Evolutionary conservation across 1,284 basidiomycete species (phyloP).

Genomic region (Ceratobasidium sp.): DNA sequence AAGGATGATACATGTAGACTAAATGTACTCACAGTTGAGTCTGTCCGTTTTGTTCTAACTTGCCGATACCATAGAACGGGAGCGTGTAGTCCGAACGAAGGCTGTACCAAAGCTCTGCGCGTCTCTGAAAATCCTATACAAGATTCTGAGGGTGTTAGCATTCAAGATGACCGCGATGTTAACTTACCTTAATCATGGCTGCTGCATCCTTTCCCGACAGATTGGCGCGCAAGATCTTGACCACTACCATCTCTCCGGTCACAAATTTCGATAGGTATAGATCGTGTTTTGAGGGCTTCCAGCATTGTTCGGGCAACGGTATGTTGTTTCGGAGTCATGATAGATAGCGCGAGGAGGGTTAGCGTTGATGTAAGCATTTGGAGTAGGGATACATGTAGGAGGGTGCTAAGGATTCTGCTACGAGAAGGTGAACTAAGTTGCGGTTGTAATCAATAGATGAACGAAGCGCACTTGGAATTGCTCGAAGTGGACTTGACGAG

Average conservation of each 20-base stretch:
- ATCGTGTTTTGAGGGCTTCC: slow-evolving; percentile 25
- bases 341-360: slow-evolving; percentile 17
- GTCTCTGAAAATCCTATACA: not conserved
- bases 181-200: not conserved
- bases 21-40: slow-evolving; percentile 10
- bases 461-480: slow-evolving; percentile 31
- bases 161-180: no score
- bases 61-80: slow-evolving; percentile 9
- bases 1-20: not conserved
- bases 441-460: no score
- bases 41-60: not conserved
- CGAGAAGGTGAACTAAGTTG: not conserved
- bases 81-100: slow-evolving; percentile 2
- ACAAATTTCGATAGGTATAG: not conserved
- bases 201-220: not conserved
- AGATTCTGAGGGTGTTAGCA: not conserved
- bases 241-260: not conserved
- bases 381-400: slow-evolving; percentile 35
- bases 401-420: slow-evolving; percentile 30
- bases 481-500: slow-evolving; percentile 35
- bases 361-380: slow-evolving; percentile 34
- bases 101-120: not conserved
- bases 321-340: slow-evolving; percentile 36
- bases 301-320: slow-evolving; percentile 13
- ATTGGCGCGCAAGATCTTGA: not conserved